phyloP scores from a whole-genome alignment of 169 alveolate genomes.

The Eimeria maxima region DNA sequence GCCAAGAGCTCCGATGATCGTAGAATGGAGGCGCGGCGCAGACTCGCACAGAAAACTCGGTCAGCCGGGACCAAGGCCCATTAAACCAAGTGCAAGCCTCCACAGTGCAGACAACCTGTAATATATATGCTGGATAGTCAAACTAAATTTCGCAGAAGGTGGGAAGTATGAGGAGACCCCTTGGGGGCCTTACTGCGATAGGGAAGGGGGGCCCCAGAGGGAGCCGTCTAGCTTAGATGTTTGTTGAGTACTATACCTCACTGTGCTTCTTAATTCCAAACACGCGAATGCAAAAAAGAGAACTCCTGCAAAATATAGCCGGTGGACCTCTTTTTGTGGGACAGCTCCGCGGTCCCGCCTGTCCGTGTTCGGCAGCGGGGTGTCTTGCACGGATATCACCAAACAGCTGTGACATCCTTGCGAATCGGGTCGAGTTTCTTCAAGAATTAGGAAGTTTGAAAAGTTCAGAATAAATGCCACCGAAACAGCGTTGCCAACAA shows the following conservation, averaged over 20 bases:
- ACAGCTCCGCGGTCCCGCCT: neutral
- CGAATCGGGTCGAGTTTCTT: neutral
- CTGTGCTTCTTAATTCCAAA: neutral
- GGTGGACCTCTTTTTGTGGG: neutral
- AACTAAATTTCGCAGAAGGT: neutral
- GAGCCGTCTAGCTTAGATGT: neutral
- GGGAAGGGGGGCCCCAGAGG: constrained; percentile 26
- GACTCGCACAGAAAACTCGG: neutral
- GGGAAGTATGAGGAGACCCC: constrained; percentile 4
- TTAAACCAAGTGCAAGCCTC: neutral
- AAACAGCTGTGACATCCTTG: neutral
- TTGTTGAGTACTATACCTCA: neutral
- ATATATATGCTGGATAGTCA: neutral
- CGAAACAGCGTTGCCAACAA: neutral
- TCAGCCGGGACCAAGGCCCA: neutral
- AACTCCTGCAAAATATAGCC: neutral
- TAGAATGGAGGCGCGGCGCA: neutral
- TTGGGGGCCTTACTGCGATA: constrained; percentile 14
- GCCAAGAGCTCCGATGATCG: neutral
- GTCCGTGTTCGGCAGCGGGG: constrained; percentile 40
- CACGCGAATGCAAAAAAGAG: neutral
- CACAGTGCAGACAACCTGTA: neutral
- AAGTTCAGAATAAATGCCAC: neutral
- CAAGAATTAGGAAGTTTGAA: neutral
- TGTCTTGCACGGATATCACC: constrained; percentile 5